Conservation (phyloP, 306 rosid species). For the Abrus precatorius region DNA sequence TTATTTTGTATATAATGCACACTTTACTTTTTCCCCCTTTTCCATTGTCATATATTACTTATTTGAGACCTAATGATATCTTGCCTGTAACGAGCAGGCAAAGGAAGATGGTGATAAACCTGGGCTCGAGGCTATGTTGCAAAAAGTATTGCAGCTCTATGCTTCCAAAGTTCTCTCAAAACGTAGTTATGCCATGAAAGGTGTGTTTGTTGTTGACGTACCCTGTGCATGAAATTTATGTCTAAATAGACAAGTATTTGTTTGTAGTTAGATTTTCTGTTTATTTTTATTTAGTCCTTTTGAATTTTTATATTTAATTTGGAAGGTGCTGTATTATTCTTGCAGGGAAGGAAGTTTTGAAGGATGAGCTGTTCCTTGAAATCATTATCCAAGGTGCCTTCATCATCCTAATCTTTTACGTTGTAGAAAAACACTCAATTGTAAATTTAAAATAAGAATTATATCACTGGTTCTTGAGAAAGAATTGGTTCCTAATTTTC, state of each 20-base stretch:
- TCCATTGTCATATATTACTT: neutral
- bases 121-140: slow-evolving; percentile 96
- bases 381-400: slow-evolving; percentile 80
- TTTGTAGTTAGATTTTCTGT: neutral
- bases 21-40: slow-evolving; percentile 21
- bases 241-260: slow-evolving; percentile 39
- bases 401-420: slow-evolving; percentile 31
- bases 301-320: too few relatives aligned
- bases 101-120: slow-evolving; percentile 98
- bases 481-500: slow-evolving; percentile 33
- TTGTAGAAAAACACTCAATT: slow-evolving; percentile 33
- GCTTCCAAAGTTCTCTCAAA: slow-evolving; percentile 89
- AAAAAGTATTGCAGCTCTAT: slow-evolving; percentile 91
- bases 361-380: slow-evolving; percentile 89
- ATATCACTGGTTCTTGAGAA: slow-evolving; percentile 30
- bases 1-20: slow-evolving; percentile 13
- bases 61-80: slow-evolving; percentile 34
- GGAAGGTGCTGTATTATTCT: too few relatives aligned
- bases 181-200: slow-evolving; percentile 84
- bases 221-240: neutral
- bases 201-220: slow-evolving; percentile 47
- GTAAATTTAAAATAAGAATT: slow-evolving; percentile 28
- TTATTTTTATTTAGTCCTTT: neutral
- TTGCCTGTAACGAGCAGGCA: slow-evolving; percentile 67
- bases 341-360: slow-evolving; percentile 48